Conservation (phyloP, 2,329 filamentous ascomycete genomes). For the Cladosporium halotolerans region DNA sequence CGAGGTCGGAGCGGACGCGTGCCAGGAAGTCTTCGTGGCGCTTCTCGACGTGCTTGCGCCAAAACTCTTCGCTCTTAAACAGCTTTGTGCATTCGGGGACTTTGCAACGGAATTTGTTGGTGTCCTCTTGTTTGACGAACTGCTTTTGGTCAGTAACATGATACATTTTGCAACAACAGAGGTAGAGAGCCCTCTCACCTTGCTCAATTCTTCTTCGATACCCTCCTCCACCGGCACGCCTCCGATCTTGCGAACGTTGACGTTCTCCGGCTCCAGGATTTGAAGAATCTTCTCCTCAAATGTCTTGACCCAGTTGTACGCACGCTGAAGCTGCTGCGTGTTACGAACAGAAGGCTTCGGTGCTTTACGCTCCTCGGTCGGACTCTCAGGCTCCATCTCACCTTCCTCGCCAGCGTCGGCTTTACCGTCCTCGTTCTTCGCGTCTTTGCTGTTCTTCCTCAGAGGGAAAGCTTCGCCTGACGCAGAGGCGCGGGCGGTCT, state of each 20-base stretch:
- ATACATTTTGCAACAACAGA: not conserved
- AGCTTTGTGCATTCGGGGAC: constrained; percentile 93
- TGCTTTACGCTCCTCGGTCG: constrained; percentile 63
- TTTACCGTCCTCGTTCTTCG: constrained; percentile 50
- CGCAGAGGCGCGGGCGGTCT: constrained; percentile 78
- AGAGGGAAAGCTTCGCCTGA: constrained; percentile 75
- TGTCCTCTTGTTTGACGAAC: constrained; percentile 93
- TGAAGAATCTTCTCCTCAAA: constrained; percentile 96
- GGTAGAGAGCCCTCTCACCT: constrained; percentile 35
- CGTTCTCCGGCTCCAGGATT: constrained; percentile 81
- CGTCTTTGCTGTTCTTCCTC: constrained; percentile 41
- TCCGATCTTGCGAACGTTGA: constrained; percentile 83
- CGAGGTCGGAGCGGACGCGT: constrained; percentile 73
- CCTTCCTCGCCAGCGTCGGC: constrained; percentile 50
- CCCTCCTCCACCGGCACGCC: constrained; percentile 82
- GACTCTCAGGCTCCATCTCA: constrained; percentile 30
- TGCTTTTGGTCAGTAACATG: constrained; percentile 12
- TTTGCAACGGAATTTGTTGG: constrained; percentile 94
- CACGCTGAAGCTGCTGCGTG: constrained; percentile 86
- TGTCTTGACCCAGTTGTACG: constrained; percentile 98
- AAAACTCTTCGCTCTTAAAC: constrained; percentile 96
- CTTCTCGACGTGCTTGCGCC: constrained; percentile 97
- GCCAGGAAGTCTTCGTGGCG: constrained; percentile 85
- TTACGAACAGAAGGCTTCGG: constrained; percentile 59
- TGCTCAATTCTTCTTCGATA: constrained; percentile 74